Evolutionary conservation across 345 rosid genomes (phyloP).

Genomic region (Brassica incana): DNA sequence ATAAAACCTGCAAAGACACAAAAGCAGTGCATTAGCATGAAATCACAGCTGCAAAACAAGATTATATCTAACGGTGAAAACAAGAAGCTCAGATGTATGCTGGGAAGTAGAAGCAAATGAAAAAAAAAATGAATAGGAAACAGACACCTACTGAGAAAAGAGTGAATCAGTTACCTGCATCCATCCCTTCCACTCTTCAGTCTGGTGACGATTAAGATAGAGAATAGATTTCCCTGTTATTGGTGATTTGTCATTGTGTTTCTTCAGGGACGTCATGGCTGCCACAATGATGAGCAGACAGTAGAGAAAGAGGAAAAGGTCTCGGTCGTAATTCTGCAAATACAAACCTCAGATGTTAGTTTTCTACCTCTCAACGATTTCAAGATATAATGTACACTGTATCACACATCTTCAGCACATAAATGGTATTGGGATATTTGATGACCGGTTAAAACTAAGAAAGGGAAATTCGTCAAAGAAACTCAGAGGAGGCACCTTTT

Average conservation of each 20-base stretch:
- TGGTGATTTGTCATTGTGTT: constrained; percentile 75
- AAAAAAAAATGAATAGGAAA: background rate
- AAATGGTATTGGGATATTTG: background rate
- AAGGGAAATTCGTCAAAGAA: background rate
- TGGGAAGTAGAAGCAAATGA: background rate
- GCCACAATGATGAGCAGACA: constrained; percentile 83
- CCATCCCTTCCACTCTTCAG: constrained; percentile 99
- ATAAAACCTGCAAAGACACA: constrained; percentile 62
- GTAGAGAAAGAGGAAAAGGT: constrained; percentile 92
- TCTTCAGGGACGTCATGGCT: constrained; percentile 82
- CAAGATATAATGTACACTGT: background rate
- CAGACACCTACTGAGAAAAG: background rate
- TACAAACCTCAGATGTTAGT: constrained; percentile 11
- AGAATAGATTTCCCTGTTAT: constrained; percentile 75
- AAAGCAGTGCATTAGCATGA: constrained; percentile 14
- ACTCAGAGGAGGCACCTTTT: constrained; percentile 55
- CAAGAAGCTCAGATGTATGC: constrained; percentile 8
- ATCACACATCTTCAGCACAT: background rate
- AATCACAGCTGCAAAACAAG: background rate
- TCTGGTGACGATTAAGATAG: constrained; percentile 90
- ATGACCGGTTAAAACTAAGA: background rate
- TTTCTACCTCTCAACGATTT: background rate
- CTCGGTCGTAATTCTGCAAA: constrained; percentile 86
- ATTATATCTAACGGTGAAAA: background rate
- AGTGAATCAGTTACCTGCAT: constrained; percentile 77